Evolutionary conservation across 148 eudicot genomes (phyloP), one percentile per base, ranked within the genome.

Genomic region (Rhododendron vialii): DNA sequence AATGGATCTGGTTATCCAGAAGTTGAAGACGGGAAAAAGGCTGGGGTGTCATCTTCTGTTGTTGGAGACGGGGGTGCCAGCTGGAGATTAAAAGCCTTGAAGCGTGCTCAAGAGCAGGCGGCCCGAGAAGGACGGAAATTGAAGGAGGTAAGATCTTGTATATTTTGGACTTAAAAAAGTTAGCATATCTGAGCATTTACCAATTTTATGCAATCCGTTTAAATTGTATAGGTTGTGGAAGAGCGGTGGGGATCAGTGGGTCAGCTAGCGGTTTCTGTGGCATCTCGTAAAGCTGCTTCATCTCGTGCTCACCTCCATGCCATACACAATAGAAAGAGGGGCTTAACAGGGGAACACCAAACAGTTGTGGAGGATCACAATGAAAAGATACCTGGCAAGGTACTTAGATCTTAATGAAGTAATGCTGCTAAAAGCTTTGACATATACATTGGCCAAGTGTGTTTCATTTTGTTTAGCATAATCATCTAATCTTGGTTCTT

Each of bases 51-150:
- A 51, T 88, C 92, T 85, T 88, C 98, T 85, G 79, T 95, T 77
- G 91, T 97, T 81, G 99, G 99, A 45, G 99, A 97, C 90, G 99
- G 98, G 88, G 99, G 99, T 80, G 98, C 98, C 80, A 97, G 99
- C 86, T 97, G 98, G 99, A 95, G 99, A 90, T 85, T 95, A 84
- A 97, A 97, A 90, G 98, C 99, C 53, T 88, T 97, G 92, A 97
- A 94, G 87, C 96, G 98, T 84, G 92, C 98, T 38, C 89, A 95
- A 83, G 99, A 97, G 86, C 98, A 97, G 88, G 98, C 99, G 63
- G 92, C 90, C 87, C 98, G 98, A 28, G 98, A 97, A 78, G 99
- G 99, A 69, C 88, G 89, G 69, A 87, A 90, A 28, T 91, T 97
- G 71, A 88, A 92, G 61, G 96, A 97, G 89, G 99, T 97, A 90